phyloP scores from a whole-genome alignment of 148 eudicot species.

The Heliamphora exappendiculata region DNA sequence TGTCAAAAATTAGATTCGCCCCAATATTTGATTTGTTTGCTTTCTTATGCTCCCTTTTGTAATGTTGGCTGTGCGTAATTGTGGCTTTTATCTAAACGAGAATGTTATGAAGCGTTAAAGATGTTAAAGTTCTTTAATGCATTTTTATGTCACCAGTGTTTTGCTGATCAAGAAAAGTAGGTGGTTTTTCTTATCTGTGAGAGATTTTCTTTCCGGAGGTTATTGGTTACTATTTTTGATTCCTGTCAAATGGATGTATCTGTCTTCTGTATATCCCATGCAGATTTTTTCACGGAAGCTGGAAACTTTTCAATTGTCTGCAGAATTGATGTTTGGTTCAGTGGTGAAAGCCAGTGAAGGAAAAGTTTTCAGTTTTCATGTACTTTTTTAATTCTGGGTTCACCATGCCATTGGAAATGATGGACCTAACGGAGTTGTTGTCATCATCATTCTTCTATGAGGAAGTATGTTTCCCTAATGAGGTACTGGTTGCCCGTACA shows the following conservation, averaged over 20 bases:
- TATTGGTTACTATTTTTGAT: neutral
- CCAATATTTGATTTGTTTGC: neutral
- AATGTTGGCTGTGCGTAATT: neutral
- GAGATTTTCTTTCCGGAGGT: neutral
- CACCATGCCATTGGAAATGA: constrained; percentile 43
- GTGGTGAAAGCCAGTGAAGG: constrained; percentile 14
- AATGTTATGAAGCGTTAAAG: neutral
- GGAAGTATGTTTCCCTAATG: constrained; percentile 36
- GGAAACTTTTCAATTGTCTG: constrained; percentile 14
- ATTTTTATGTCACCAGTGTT: neutral
- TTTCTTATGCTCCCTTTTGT: neutral
- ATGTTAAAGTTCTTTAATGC: neutral
- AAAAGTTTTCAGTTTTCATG: neutral
- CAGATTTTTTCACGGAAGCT: constrained; percentile 12
- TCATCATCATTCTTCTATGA: constrained; percentile 37
- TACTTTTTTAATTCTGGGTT: neutral
- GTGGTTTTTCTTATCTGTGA: neutral
- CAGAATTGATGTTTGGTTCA: constrained; percentile 1
- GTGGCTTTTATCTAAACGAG: neutral
- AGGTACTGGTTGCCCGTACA: constrained; percentile 26
- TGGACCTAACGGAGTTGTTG: constrained; percentile 38
- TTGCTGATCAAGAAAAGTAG: neutral
- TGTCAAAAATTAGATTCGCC: neutral
- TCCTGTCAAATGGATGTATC: neutral
- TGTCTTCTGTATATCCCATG: neutral